Conservation (phyloP, 1,284 basidiomycete genomes). For the Ustilago tritici region DNA sequence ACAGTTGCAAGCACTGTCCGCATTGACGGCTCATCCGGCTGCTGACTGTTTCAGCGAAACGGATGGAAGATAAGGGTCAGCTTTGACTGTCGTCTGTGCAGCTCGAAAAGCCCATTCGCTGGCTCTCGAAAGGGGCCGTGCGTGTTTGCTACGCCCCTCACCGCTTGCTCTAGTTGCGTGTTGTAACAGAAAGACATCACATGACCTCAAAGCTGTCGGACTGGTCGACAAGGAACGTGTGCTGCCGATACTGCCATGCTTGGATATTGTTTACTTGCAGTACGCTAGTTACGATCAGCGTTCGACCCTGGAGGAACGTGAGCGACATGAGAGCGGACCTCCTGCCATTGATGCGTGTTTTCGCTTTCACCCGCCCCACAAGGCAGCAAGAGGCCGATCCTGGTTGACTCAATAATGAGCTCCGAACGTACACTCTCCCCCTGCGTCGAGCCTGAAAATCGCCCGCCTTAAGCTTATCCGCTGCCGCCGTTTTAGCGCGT, state of each 20-base stretch:
- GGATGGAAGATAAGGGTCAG: background rate
- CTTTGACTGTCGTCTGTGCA: background rate
- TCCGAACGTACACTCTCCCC: conserved; percentile 14
- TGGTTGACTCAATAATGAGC: background rate
- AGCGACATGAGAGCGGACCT: background rate
- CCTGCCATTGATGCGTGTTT: background rate
- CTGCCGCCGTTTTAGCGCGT: conserved; percentile 15
- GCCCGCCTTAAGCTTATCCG: conserved; percentile 13
- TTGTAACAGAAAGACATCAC: background rate
- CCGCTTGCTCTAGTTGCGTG: background rate
- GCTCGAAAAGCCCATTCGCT: background rate
- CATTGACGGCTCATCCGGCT: background rate
- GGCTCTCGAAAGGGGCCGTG: background rate
- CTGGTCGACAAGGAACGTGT: background rate
- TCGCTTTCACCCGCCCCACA: conserved; percentile 12
- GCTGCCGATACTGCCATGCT: background rate
- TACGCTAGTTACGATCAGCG: background rate
- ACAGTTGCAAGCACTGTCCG: background rate
- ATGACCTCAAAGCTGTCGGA: background rate
- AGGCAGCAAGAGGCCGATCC: too few relatives aligned
- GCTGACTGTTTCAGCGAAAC: background rate
- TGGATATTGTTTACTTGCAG: background rate
- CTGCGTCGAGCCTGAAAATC: background rate
- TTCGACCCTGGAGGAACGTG: conserved; percentile 11
- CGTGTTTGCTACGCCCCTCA: background rate